Conservation (phyloP, 2,329 filamentous ascomycete species). For the Apiospora marii region DNA sequence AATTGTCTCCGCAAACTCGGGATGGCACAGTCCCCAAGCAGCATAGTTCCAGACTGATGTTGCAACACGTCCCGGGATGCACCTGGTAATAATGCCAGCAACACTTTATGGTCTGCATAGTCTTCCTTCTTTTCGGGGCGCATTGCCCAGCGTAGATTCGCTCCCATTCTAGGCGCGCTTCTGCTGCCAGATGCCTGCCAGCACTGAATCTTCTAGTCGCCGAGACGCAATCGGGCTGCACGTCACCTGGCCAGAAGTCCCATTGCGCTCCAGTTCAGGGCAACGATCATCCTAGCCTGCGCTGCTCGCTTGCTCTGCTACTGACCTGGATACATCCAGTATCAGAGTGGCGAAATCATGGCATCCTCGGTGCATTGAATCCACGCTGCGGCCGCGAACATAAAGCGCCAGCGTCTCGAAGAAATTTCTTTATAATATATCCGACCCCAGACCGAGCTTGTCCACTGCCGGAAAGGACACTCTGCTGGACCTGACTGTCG, state of each 20-base stretch:
- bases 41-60: slow-evolving; percentile 24
- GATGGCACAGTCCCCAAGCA: slow-evolving; percentile 22
- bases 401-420: slow-evolving; percentile 23
- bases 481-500: slow-evolving; percentile 15
- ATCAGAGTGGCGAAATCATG: slow-evolving; percentile 28
- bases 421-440: slow-evolving; percentile 20
- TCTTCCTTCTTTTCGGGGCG: slow-evolving; percentile 17
- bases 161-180: slow-evolving; percentile 10
- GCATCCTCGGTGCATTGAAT: slow-evolving; percentile 12
- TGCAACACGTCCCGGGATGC: slow-evolving; percentile 24
- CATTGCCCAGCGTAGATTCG: slow-evolving; percentile 17
- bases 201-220: slow-evolving; percentile 5
- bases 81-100: slow-evolving; percentile 27
- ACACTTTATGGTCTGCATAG: slow-evolving; percentile 10
- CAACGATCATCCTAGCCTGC: slow-evolving; percentile 25
- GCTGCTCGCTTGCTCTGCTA: slow-evolving; percentile 21
- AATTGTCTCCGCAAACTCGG: slow-evolving; percentile 8
- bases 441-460: slow-evolving; percentile 15
- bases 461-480: neutral
- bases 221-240: slow-evolving; percentile 1
- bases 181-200: slow-evolving; percentile 10
- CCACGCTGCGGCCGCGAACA: slow-evolving; percentile 12
- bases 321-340: slow-evolving; percentile 22
- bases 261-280: slow-evolving; percentile 20
- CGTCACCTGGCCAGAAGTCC: slow-evolving; percentile 19